These are phyloP conservation scores for barley (Hordeum vulgare) DNA, from an alignment of 176 grass and related monocot species.

Conservation along the genomic window DNA sequence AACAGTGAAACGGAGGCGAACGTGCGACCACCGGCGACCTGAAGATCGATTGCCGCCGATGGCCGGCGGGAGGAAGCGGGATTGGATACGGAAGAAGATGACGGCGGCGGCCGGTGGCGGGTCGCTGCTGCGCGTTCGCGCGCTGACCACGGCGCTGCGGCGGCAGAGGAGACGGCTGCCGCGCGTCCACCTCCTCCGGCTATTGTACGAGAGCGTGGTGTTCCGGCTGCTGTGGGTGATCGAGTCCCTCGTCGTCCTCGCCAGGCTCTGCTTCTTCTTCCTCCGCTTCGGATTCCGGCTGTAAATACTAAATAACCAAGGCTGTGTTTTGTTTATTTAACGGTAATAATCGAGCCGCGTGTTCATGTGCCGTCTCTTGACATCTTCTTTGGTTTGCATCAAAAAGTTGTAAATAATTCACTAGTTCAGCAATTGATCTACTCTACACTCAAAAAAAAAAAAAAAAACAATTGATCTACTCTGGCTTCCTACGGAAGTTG, in stretches of 20 bases:
- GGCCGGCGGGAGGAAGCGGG: conserved; percentile 34
- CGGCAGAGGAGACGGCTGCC: conserved; percentile 7
- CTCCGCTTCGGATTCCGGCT: conserved; percentile 42
- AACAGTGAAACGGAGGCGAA: background rate
- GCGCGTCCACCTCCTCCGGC: background rate
- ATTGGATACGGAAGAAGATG: conserved; percentile 40
- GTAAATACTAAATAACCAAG: background rate
- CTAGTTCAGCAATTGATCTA: no score
- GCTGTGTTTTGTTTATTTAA: no score
- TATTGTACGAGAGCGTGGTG: conserved; percentile 24
- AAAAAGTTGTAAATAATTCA: no score
- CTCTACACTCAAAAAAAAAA: no score
- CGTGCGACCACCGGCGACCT: background rate
- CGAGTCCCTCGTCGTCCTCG: conserved; percentile 40
- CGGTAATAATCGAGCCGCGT: no score
- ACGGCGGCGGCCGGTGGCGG: background rate
- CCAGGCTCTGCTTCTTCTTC: conserved; percentile 56
- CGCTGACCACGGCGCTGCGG: conserved; percentile 18
- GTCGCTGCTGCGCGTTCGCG: conserved; percentile 11
- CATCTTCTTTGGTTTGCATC: no score
- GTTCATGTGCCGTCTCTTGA: no score
- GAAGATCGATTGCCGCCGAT: background rate
- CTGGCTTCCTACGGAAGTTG: no score
- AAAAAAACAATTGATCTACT: no score
- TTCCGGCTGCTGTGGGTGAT: conserved; percentile 45